Evolutionary conservation across 371 early-diverging fungal genomes (phyloP).

Genomic region (Apophysomyces elegans): DNA sequence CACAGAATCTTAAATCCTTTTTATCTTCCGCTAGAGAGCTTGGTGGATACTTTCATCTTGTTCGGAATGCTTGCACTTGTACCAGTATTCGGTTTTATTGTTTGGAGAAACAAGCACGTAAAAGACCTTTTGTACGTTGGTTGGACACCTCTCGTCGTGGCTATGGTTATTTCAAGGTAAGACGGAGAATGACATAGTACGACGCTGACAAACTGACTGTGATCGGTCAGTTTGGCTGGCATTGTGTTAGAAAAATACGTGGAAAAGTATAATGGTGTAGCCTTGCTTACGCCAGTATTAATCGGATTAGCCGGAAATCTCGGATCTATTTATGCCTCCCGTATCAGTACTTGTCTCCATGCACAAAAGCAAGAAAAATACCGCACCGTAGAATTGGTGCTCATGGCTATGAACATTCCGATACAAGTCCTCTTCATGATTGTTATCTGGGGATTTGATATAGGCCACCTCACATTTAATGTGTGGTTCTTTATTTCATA

Average conservation of each 20-base stretch:
- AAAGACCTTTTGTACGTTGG: conserved; percentile 68
- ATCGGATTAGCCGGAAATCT: conserved; percentile 84
- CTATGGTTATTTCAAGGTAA: conserved; percentile 79
- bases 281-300: conserved; percentile 73
- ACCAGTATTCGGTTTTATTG: conserved; percentile 59
- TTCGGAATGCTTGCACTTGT: conserved; percentile 50
- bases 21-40: conserved; percentile 8
- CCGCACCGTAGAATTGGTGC: conserved; percentile 56
- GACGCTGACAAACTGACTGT: not conserved
- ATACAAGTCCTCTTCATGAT: conserved; percentile 71
- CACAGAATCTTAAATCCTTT: conserved; percentile 17
- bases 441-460: conserved; percentile 57
- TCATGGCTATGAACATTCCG: conserved; percentile 74
- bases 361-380: conserved; percentile 56
- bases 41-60: conserved; percentile 53
- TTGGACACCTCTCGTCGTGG: conserved; percentile 77
- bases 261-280: conserved; percentile 75
- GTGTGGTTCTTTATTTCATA: conserved; percentile 48
- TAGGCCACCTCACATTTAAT: conserved; percentile 54
- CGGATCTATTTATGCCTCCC: conserved; percentile 81
- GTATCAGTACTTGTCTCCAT: conserved; percentile 82
- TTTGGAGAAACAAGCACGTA: conserved; percentile 65
- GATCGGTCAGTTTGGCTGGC: conserved; percentile 63
- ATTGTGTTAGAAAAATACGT: conserved; percentile 78
- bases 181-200: not conserved